A percentile compares a stretch with the other conserved stretches of the same genome.
Conservation (phyloP, 1,139 yeast genomes). For the Yamadazyma diddensiae region DNA sequence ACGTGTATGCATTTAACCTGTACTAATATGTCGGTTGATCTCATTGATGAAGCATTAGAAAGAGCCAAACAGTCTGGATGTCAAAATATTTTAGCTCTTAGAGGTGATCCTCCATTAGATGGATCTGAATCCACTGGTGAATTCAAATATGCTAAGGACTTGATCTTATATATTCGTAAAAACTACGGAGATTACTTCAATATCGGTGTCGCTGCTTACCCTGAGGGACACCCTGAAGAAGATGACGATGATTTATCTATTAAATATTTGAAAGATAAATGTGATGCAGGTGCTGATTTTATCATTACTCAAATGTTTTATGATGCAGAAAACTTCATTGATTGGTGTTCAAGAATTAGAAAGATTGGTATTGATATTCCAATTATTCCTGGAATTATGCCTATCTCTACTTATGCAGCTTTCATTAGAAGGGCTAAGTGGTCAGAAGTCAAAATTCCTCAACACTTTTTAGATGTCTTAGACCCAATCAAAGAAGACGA, state of each 20-base stretch:
- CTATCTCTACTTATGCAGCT: conserved; percentile 89
- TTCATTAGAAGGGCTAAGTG: conserved; percentile 91
- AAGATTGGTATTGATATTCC: conserved; percentile 79
- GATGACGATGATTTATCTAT: conserved; percentile 55
- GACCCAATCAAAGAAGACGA: conserved; percentile 92
- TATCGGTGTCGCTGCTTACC: conserved; percentile 92
- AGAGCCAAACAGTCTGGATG: conserved; percentile 91
- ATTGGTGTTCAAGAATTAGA: conserved; percentile 76
- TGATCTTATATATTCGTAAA: conserved; percentile 70
- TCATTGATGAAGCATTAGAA: conserved; percentile 81
- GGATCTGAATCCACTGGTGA: conserved; percentile 63
- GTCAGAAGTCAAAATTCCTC: conserved; percentile 84
- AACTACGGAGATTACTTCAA: conserved; percentile 80
- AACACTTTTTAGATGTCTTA: conserved; percentile 63
- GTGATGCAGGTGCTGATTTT: conserved; percentile 91
- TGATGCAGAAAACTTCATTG: conserved; percentile 79
- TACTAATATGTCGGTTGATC: conserved; percentile 83
- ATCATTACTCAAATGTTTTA: conserved; percentile 91
- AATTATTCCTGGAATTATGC: conserved; percentile 97
- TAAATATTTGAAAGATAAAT: conserved; percentile 73
- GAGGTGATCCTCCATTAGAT: conserved; percentile 85
- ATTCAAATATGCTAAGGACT: conserved; percentile 79
- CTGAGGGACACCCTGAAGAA: conserved; percentile 95
- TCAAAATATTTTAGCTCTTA: conserved; percentile 79
- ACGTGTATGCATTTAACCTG: conserved; percentile 99